Conservation (phyloP, 192 early-diverging fungal genomes). For the Dimargaris xerosporica region DNA sequence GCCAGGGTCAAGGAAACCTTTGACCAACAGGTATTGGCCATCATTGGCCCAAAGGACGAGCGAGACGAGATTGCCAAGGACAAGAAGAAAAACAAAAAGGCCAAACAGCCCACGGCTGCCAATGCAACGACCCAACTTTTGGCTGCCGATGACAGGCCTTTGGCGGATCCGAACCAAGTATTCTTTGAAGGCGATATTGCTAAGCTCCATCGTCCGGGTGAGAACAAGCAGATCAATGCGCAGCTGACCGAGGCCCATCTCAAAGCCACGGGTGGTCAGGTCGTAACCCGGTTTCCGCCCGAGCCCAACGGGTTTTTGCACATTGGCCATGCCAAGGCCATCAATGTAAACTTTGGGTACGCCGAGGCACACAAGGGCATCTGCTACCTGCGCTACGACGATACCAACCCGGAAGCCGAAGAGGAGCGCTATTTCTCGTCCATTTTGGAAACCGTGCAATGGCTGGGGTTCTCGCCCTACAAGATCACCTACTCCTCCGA, state of each 20-base stretch:
- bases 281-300: slow-evolving; percentile 97
- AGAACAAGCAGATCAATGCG: slow-evolving; percentile 89
- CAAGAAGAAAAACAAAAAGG: slow-evolving; percentile 25
- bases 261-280: slow-evolving; percentile 73
- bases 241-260: slow-evolving; percentile 83
- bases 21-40: slow-evolving; percentile 64
- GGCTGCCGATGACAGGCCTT: slow-evolving; percentile 28
- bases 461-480: slow-evolving; percentile 91
- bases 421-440: slow-evolving; percentile 91
- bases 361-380: slow-evolving; percentile 78
- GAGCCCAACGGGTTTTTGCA: slow-evolving; percentile 99
- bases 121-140: slow-evolving; percentile 16
- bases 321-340: slow-evolving; percentile 99
- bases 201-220: slow-evolving; percentile 85
- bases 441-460: slow-evolving; percentile 82
- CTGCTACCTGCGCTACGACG: slow-evolving; percentile 83
- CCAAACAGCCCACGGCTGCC: slow-evolving; percentile 13
- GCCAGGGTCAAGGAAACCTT: slow-evolving; percentile 73
- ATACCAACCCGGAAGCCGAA: slow-evolving; percentile 85
- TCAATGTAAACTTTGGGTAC: slow-evolving; percentile 99
- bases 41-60: slow-evolving; percentile 98
- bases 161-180: slow-evolving; percentile 42
- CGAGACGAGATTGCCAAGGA: slow-evolving; percentile 53
- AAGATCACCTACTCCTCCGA: slow-evolving; percentile 94
- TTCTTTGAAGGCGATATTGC: slow-evolving; percentile 89